Base-by-base conservation (phyloP, 371 early-diverging fungal genomes). In the Nematocida sp. region DNA sequence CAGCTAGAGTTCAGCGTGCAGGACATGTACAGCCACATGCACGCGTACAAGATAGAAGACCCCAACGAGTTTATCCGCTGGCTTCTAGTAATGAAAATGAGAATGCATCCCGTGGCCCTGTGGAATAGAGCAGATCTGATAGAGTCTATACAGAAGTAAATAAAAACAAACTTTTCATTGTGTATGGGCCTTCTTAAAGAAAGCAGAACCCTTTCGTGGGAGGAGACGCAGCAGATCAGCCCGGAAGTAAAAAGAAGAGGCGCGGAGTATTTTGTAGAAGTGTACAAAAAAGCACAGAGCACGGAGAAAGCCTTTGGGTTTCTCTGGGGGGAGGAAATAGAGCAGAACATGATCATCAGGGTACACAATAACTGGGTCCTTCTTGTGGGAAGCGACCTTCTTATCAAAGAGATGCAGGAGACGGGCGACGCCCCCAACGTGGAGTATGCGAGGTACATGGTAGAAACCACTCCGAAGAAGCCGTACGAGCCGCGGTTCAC, bases 321-420 rank as follows among this genome's bases (percentile, higher is more conserved):
- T 60, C 43, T 58, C 1, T 80, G 80, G 77, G 81, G 81, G 1
- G 79, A 80, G 19, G 81, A 80, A 56, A 17, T 80, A 29, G 81
- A 80, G 53, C 56, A 75, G 46, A 62, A 76, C 41, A 23, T 76
- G 21, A 25, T 76, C 19, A 32, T 23, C 11, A 34, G 49, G 32
- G 29, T 45, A 3, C 58, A 63, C 3, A 48, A 27, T 3, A 56
- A 54, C 29, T 77, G 76, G 38, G 38, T 63, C 48, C 55, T 80
- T 32, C 51, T 60, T 11, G 48, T 66, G 21, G 65, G 50, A 27
- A 31, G 54, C 25, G 74, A 76, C 32, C 19, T 43, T 1, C 43
- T 77, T 21, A 53, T 34, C 55, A 19, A 64, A 37, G 23, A 17
- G 2, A 1, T 29, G 19, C 29, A n/a, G 8, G 15, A 45, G 23